phyloP scores from a whole-genome alignment of 371 early-diverging fungal genomes.

The Blakeslea trispora region DNA sequence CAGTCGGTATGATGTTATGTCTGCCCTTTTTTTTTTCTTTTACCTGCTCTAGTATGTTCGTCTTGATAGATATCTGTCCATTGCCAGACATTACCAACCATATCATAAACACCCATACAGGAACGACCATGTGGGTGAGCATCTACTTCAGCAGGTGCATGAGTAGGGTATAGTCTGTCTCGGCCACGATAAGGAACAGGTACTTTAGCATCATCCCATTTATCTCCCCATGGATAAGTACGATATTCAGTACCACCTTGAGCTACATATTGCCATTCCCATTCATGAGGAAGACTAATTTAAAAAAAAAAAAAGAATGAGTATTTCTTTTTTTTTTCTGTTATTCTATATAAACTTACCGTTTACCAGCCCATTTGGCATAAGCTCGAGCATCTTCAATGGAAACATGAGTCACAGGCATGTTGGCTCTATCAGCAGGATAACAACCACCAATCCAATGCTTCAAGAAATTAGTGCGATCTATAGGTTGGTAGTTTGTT shows the following conservation, averaged over 20 bases:
- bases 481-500: slow-evolving; percentile 26
- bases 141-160: slow-evolving; percentile 37
- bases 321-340: background rate
- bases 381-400: slow-evolving; percentile 39
- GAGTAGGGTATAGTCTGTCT: slow-evolving; percentile 34
- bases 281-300: slow-evolving; percentile 36
- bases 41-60: slow-evolving; percentile 27
- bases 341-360: slow-evolving; percentile 16
- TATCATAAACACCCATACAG: slow-evolving; percentile 31
- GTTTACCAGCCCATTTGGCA: slow-evolving; percentile 37
- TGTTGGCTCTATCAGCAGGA: slow-evolving; percentile 28
- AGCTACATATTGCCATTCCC: slow-evolving; percentile 40
- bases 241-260: slow-evolving; percentile 31
- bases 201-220: slow-evolving; percentile 27
- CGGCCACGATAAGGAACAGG: slow-evolving; percentile 31
- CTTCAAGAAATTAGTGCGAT: slow-evolving; percentile 33
- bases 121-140: slow-evolving; percentile 25
- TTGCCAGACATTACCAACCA: slow-evolving; percentile 37
- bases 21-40: background rate
- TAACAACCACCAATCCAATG: slow-evolving; percentile 34
- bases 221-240: slow-evolving; percentile 32
- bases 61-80: slow-evolving; percentile 38
- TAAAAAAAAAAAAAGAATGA: background rate
- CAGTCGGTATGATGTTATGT: background rate
- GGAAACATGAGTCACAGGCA: slow-evolving; percentile 34